Base-by-base conservation (phyloP, 495 filamentous ascomycete species). In the Melanomma pulvis-pyrius region DNA sequence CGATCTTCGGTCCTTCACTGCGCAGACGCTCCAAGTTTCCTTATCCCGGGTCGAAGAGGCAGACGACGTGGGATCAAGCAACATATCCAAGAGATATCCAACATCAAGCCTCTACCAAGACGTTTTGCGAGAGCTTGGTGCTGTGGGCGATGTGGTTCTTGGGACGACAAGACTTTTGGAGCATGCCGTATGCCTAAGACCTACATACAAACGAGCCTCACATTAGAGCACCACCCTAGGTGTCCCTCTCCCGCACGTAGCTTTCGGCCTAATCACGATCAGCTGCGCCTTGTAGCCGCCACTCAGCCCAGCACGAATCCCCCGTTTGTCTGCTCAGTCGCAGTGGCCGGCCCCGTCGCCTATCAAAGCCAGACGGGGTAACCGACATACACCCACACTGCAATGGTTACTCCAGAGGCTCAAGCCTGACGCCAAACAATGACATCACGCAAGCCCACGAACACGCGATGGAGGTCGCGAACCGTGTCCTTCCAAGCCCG, bases 61-160 rank as follows among this genome's bases (percentile, higher is more conserved):
- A 17, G 39, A 44, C 39, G 39, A 44, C 39, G 39, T 44, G 39
- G 8, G 25, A 54, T 32, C 51, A 54, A 54, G 51, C 51, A 44
- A 44, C 39, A 44, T 15, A 15, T 6, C 39, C n/a, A n/a, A n/a
- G n/a, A 7, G 39, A n/a, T 6, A 6, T 11, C 39, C 39, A 44
- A 44, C n/a, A n/a, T 44, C 39, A 44, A 44, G 39, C 9, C 39
- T n/a, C n/a, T n/a, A 15, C 2, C 39, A n/a, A 44, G 39, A 44
- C 9, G 39, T 15, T n/a, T 44, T 44, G 39, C 39, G n/a, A 15
- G 9, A 44, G 8, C 39, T 44, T 44, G 39, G 39, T 44, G 39
- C 9, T 44, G 39, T 12, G 39, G 2, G 39, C 9, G 39, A 17
- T 15, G 8, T 44, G 39, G 39, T 44, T 44, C 39, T 15, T 44